Conservation (phyloP, 225 moss, liverwort and hornwort genomes). For the Takakia lepidozioides region DNA sequence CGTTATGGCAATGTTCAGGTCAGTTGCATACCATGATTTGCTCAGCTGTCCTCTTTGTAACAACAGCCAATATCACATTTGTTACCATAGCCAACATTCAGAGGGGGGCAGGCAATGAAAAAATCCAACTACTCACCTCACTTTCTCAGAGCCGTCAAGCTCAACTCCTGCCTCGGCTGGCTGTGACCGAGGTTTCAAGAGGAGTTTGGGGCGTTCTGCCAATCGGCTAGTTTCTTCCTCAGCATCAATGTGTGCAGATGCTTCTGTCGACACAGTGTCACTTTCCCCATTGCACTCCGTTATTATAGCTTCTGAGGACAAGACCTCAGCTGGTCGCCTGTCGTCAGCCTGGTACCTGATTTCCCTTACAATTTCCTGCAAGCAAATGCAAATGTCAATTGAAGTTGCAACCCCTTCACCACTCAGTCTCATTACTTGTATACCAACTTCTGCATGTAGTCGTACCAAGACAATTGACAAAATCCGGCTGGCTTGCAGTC, state of each 20-base stretch:
- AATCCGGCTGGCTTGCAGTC: too few relatives aligned
- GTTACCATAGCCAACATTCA: too few relatives aligned
- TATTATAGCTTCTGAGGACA: constrained; percentile 34
- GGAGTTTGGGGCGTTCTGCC: constrained; percentile 80
- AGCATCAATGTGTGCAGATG: constrained; percentile 17
- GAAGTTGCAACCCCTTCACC: too few relatives aligned
- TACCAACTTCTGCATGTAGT: too few relatives aligned
- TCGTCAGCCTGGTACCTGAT: constrained; percentile 36
- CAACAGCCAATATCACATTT: too few relatives aligned
- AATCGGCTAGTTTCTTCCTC: constrained; percentile 57
- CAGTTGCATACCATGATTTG: too few relatives aligned
- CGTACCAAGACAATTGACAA: too few relatives aligned
- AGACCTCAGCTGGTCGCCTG: constrained; percentile 52
- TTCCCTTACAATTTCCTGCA: constrained; percentile 44
- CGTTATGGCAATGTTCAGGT: too few relatives aligned
- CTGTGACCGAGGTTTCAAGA: constrained; percentile 91
- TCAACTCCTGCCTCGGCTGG: constrained; percentile 45
- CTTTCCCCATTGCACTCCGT: constrained; percentile 31
- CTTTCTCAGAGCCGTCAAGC: constrained; percentile 68
- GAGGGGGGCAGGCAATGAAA: too few relatives aligned
- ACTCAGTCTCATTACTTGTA: too few relatives aligned
- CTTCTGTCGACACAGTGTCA: constrained; percentile 16
- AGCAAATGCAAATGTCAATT: not conserved
- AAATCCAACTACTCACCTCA: constrained; percentile 53
- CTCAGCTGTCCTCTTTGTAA: too few relatives aligned